Conservation (phyloP, 1,139 yeast species). For the Saccharomyces hybrid region DNA sequence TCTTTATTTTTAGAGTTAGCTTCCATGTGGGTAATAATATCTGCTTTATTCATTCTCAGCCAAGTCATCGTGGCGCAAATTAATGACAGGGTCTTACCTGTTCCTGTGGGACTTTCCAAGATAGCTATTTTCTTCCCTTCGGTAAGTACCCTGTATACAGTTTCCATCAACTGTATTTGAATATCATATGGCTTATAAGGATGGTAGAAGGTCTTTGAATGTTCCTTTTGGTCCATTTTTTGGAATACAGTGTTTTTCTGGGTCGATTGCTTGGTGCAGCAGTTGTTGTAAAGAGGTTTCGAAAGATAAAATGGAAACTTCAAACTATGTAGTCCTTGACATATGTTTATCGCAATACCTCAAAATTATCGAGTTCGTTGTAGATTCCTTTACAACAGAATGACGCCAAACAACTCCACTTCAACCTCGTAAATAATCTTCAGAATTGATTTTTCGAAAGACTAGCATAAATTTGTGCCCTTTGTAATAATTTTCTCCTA, state of each 20-base stretch:
- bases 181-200: constrained; percentile 79
- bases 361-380: too few relatives aligned
- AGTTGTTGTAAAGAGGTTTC: not conserved
- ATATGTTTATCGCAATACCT: not conserved
- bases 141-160: constrained; percentile 57
- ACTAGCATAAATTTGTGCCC: not conserved
- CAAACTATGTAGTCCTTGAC: not conserved
- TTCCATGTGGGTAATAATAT: constrained; percentile 8
- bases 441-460: not conserved
- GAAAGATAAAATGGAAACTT: not conserved
- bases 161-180: constrained; percentile 69
- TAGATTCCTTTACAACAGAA: too few relatives aligned
- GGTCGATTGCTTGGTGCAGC: too few relatives aligned
- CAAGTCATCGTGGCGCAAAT: constrained; percentile 84
- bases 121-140: constrained; percentile 58
- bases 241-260: not conserved
- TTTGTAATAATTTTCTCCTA: not conserved
- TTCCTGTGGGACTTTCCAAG: constrained; percentile 93
- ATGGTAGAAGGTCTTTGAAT: constrained; percentile 43
- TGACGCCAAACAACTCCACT: not conserved
- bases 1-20: constrained; percentile 8
- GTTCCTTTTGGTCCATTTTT: not conserved
- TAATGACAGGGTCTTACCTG: constrained; percentile 83
- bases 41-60: constrained; percentile 56
- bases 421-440: not conserved